Base-by-base conservation (phyloP, 805 yeast species). In the Candida silvicultrix region DNA sequence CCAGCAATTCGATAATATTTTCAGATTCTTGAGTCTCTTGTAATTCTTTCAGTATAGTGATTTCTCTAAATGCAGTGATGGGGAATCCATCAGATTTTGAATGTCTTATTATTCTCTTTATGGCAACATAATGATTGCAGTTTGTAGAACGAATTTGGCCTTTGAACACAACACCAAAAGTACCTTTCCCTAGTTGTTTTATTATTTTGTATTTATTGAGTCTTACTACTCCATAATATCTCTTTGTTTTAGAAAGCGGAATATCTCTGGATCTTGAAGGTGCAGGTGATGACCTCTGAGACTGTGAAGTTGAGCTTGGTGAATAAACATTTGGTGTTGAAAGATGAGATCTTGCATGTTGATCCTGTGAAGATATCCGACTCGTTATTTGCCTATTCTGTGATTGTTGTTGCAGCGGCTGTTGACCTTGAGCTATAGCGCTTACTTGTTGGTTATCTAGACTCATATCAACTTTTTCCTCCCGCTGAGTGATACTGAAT, bases 1-100 rank as follows among this genome's bases (percentile, higher is more conserved):
- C 97, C 11, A 85, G 60, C 38, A 94, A 71, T 50, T 83, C 88
- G 21, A 94, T 71, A 16, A 92, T 77, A 62, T 94, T 88, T 23
- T 69, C 65, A 61, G 22, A 37, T 7, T 14, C 18, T 6, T 20
- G 15, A 11, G 15, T 3, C 15, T 92, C 88, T 44, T 73, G 63
- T 43, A 94, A 68, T 42, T 73, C 71, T 64, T 87, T 88, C 64
- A 94, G 70, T 20, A 89, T 87, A 16, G 83, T 77, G 48, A 92
- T 89, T 60, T 94, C 99, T 50, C 99, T 75, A 65, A 90, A 78
- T 2, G 98, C 97, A 0, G 99, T 94, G 23, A 94, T 82, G 2
- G 99, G 98, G 60, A 92, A 89, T 32, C 87, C 85, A 44, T 70
- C 70, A 32, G 60, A 58, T 36, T 64, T 64, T 14, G 66, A 64